A percentile compares a stretch with the other conserved stretches of the same genome.
Evolutionary conservation across 179 eudicot genomes (phyloP).

Genomic region (Pouteria campechiana): DNA sequence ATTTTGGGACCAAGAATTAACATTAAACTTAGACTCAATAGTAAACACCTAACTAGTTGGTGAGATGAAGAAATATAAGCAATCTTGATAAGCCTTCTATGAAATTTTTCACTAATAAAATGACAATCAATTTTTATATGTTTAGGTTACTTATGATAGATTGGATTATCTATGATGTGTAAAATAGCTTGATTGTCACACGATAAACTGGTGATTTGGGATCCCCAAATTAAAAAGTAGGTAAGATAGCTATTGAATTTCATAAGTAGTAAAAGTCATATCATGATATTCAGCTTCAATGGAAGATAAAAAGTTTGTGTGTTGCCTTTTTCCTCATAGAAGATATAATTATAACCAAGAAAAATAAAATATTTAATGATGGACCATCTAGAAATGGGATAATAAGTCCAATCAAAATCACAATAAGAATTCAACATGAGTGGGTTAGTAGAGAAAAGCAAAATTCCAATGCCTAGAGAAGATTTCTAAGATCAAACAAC

Average conservation of each 20-base stretch:
- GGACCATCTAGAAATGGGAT: not conserved
- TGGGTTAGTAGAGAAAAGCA: not conserved
- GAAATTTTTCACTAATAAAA: too few relatives aligned
- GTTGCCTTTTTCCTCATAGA: slow-evolving; percentile 2
- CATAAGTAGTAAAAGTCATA: not conserved
- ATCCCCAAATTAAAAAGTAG: not conserved
- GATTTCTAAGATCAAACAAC: not conserved
- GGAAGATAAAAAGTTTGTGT: not conserved
- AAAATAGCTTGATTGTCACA: not conserved
- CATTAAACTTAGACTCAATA: too few relatives aligned
- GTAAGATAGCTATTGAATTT: not conserved
- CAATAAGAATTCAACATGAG: not conserved
- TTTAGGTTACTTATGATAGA: not conserved
- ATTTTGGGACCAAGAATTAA: too few relatives aligned
- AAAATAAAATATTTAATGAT: not conserved
- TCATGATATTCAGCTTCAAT: slow-evolving; percentile 2
- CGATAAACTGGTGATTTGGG: not conserved
- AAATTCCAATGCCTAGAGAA: not conserved
- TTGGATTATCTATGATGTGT: not conserved
- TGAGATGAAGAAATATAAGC: too few relatives aligned
- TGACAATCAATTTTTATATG: too few relatives aligned
- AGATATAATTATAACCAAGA: not conserved
- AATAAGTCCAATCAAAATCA: not conserved
- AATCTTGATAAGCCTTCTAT: too few relatives aligned
- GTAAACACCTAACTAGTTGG: too few relatives aligned